A percentile compares a stretch with the other conserved stretches of the same genome.
Conservation (phyloP, 495 filamentous ascomycete genomes). For the Pyronema omphalodes region DNA sequence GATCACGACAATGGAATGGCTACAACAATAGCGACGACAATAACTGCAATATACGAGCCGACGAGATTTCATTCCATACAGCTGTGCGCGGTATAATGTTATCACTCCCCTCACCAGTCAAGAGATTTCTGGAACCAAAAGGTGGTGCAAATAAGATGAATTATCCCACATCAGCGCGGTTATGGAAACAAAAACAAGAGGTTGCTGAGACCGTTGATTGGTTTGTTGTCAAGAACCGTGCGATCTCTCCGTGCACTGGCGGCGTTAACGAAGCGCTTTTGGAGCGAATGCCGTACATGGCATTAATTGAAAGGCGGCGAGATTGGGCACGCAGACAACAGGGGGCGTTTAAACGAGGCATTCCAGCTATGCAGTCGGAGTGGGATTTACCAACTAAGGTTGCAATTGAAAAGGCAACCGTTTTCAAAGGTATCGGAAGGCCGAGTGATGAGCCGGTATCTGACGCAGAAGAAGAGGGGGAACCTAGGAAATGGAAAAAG, state of each 20-base stretch:
- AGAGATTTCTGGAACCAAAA: conserved; percentile 34
- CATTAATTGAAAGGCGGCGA: conserved; percentile 36
- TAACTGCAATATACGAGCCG: conserved; percentile 44
- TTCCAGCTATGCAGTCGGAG: neutral
- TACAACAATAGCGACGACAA: conserved; percentile 30
- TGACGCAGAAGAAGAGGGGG: conserved; percentile 29
- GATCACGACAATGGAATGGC: conserved; percentile 22
- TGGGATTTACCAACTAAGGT: conserved; percentile 15
- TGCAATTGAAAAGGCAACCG: conserved; percentile 51
- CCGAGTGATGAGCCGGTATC: conserved; percentile 27
- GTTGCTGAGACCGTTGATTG: conserved; percentile 49
- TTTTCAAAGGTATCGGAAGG: conserved; percentile 37
- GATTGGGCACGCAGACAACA: conserved; percentile 15
- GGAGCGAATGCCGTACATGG: conserved; percentile 70
- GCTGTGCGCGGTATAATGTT: conserved; percentile 70
- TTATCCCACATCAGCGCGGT: conserved; percentile 57
- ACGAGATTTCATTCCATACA: conserved; percentile 80
- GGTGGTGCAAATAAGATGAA: conserved; percentile 48
- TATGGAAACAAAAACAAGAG: conserved; percentile 66
- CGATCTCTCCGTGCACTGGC: conserved; percentile 12
- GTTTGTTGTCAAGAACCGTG: conserved; percentile 34
- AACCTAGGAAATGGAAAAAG: conserved; percentile 17
- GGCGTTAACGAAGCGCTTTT: conserved; percentile 45
- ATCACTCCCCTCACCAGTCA: conserved; percentile 67
- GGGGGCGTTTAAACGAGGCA: conserved; percentile 4